phyloP scores from a whole-genome alignment of 2,329 filamentous ascomycete species.

The Dactylonectria estremocensis region DNA sequence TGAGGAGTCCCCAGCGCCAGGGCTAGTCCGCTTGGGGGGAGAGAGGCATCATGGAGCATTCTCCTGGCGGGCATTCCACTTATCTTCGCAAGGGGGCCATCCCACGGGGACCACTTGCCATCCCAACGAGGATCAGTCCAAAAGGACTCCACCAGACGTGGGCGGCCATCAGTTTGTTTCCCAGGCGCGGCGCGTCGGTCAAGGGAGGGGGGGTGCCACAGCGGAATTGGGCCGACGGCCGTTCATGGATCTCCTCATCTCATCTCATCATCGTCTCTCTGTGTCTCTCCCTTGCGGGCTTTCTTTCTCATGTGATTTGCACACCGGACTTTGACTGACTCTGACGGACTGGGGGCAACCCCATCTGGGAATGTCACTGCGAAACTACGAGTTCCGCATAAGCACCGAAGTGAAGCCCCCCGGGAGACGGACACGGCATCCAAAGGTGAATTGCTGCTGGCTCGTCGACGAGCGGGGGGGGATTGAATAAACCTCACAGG shows the following conservation, averaged over 20 bases:
- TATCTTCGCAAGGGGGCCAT: not conserved
- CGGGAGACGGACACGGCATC: not conserved
- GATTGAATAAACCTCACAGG: not conserved
- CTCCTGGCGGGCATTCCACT: too few relatives aligned
- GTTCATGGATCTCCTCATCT: slow-evolving; percentile 24
- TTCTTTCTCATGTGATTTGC: slow-evolving; percentile 40
- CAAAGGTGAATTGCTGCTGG: slow-evolving; percentile 17
- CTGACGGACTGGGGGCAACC: slow-evolving; percentile 5
- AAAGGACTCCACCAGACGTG: too few relatives aligned
- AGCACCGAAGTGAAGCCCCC: slow-evolving; percentile 45
- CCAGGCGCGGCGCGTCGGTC: not conserved
- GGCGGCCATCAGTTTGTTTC: not conserved
- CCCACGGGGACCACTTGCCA: not conserved
- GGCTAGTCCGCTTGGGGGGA: slow-evolving; percentile 9
- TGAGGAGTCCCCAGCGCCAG: slow-evolving; percentile 18
- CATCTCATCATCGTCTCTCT: slow-evolving; percentile 4
- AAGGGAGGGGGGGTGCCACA: too few relatives aligned
- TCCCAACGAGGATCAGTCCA: too few relatives aligned
- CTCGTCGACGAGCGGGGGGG: not conserved
- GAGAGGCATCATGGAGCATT: not conserved
- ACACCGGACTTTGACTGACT: slow-evolving; percentile 14
- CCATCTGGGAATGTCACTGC: slow-evolving; percentile 29
- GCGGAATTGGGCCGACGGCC: slow-evolving; percentile 39
- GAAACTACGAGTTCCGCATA: slow-evolving; percentile 42
- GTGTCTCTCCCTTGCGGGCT: not conserved